Evolutionary conservation across 2,329 filamentous ascomycete species (phyloP).

Genomic region (Hypoxylon sp.): DNA sequence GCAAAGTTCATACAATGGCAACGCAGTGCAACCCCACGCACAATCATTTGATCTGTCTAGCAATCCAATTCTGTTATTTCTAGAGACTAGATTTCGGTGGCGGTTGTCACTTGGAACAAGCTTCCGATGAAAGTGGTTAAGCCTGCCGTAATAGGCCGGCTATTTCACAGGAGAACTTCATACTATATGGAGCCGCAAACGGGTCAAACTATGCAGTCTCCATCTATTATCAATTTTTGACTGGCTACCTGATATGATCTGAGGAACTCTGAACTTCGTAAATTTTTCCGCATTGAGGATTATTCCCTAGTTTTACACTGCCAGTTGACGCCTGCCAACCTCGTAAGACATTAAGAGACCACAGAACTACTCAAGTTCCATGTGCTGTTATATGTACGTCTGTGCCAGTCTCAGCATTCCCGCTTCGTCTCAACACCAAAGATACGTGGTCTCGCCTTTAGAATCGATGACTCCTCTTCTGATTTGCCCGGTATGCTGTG

Average conservation of each 20-base stretch:
- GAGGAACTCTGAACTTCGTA: conserved; percentile 27
- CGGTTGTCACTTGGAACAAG: conserved; percentile 16
- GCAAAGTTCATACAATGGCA: conserved; percentile 8
- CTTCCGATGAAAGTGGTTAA: conserved; percentile 13
- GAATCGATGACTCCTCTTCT: conserved; percentile 70
- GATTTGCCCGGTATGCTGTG: conserved; percentile 81
- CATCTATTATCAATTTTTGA: not conserved
- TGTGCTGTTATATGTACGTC: conserved; percentile 47
- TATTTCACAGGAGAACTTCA: not conserved
- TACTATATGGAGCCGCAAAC: not conserved
- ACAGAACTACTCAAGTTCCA: conserved; percentile 39
- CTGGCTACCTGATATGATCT: not conserved
- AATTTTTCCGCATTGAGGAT: conserved; percentile 44
- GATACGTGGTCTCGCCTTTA: conserved; percentile 50
- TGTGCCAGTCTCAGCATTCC: conserved; percentile 23
- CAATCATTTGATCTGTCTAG: conserved; percentile 25
- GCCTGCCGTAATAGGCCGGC: not conserved
- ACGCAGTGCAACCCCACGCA: conserved; percentile 34
- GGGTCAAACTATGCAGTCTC: not conserved
- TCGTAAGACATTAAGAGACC: conserved; percentile 40
- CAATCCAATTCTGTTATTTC: not conserved
- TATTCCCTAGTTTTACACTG: conserved; percentile 49
- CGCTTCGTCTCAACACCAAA: conserved; percentile 13
- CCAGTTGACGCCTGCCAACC: conserved; percentile 44
- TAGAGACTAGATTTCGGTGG: conserved; percentile 9